Conservation (phyloP, 2,329 filamentous ascomycete species). For the Claviceps monticola region DNA sequence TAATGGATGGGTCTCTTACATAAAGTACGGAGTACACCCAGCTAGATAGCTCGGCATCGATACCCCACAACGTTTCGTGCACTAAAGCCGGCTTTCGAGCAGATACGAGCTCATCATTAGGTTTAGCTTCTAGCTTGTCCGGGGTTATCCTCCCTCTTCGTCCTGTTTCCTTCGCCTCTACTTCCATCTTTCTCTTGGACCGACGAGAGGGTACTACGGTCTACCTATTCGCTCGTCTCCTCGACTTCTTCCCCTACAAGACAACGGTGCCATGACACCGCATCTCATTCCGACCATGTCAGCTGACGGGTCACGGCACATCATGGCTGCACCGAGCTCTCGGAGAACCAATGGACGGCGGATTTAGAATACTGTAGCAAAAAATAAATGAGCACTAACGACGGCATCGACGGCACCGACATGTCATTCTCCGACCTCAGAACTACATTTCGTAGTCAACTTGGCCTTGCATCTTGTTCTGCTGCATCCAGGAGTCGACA, state of each 20-base stretch:
- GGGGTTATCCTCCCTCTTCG: background rate
- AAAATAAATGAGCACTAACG: too few relatives aligned
- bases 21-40: too few relatives aligned
- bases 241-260: background rate
- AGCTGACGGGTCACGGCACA: background rate
- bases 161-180: background rate
- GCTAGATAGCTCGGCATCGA: background rate
- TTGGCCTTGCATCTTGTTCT: background rate
- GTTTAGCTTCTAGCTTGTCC: background rate
- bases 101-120: background rate
- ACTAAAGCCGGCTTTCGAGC: background rate
- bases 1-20: background rate
- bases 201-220: background rate
- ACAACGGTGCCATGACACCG: background rate
- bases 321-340: background rate
- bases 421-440: background rate
- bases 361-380: too few relatives aligned
- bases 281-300: background rate
- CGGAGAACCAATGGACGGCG: background rate
- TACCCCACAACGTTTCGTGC: background rate
- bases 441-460: constrained; percentile 3
- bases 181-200: background rate
- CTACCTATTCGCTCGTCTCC: background rate
- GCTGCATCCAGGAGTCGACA: constrained; percentile 1
- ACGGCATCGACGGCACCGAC: too few relatives aligned